Evolutionary conservation across 2,329 filamentous ascomycete genomes (phyloP).

Genomic region (Clarireedia homoeocarpa): DNA sequence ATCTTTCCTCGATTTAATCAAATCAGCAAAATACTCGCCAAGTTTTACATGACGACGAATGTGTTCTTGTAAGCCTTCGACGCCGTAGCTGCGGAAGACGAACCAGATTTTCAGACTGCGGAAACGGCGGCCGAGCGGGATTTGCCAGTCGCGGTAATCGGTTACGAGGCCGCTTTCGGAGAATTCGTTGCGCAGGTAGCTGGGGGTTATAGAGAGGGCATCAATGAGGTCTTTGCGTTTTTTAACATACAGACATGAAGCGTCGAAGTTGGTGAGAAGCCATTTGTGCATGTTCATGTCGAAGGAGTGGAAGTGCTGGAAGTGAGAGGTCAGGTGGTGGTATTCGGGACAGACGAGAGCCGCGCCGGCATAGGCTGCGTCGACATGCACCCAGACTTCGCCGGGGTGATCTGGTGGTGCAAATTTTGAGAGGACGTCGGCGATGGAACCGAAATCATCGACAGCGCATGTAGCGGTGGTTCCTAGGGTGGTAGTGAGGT

Average conservation of each 20-base stretch:
- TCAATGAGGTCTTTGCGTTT: conserved; percentile 68
- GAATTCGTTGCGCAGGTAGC: conserved; percentile 76
- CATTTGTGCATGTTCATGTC: conserved; percentile 98
- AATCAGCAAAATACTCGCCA: conserved; percentile 60
- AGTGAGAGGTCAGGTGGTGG: conserved; percentile 55
- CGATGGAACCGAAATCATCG: conserved; percentile 57
- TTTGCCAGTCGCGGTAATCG: conserved; percentile 96
- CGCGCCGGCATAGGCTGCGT: conserved; percentile 86
- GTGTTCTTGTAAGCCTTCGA: conserved; percentile 66
- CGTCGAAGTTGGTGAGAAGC: conserved; percentile 90
- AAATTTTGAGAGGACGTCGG: conserved; percentile 30
- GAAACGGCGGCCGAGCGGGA: conserved; percentile 84
- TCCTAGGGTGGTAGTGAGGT: conserved; percentile 74
- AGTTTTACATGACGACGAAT: conserved; percentile 61
- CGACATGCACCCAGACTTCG: conserved; percentile 83
- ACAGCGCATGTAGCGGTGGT: conserved; percentile 84
- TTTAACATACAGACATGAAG: conserved; percentile 71
- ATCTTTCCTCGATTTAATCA: conserved; percentile 53
- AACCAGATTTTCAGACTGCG: conserved; percentile 92
- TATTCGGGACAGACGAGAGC: conserved; percentile 77
- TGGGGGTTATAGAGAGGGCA: conserved; percentile 69
- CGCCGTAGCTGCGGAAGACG: conserved; percentile 74
- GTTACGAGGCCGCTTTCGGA: conserved; percentile 79
- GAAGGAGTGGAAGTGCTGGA: conserved; percentile 74
- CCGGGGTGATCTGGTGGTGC: conserved; percentile 33